Percentiles rank a stretch among this genome's conserved stretches.
These are phyloP conservation scores for Ilyonectria robusta DNA, from an alignment of 2,329 filamentous ascomycete genomes.

Conservation along the genomic window DNA sequence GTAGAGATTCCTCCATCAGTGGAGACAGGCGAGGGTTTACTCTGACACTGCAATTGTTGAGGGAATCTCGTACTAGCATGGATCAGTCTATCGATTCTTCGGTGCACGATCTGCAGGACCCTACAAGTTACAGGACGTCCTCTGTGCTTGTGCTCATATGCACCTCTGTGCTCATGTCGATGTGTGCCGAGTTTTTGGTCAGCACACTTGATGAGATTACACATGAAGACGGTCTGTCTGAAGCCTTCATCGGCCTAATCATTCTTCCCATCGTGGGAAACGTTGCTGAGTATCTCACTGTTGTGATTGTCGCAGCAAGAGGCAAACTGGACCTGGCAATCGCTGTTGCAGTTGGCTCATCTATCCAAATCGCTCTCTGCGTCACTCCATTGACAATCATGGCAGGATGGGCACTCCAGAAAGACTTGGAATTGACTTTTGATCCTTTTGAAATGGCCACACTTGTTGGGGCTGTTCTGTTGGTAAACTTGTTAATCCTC, in stretches of 20 bases:
- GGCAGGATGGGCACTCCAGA: conserved; percentile 69
- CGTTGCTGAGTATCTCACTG: conserved; percentile 74
- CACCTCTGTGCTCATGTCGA: conserved; percentile 69
- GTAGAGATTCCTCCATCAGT: conserved; percentile 41
- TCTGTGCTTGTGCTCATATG: conserved; percentile 65
- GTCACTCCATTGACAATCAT: conserved; percentile 73
- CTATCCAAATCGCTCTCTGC: conserved; percentile 74
- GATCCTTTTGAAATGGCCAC: conserved; percentile 82
- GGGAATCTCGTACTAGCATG: neutral
- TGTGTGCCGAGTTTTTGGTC: conserved; percentile 74
- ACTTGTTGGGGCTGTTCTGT: conserved; percentile 77
- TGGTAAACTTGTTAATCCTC: conserved; percentile 81
- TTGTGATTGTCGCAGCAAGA: conserved; percentile 70
- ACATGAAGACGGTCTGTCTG: conserved; percentile 61
- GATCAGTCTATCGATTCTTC: conserved; percentile 6
- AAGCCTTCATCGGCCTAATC: conserved; percentile 73
- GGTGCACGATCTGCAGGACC: neutral
- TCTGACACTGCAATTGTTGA: conserved; percentile 27
- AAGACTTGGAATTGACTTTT: conserved; percentile 77
- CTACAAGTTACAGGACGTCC: conserved; percentile 51
- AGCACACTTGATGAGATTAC: conserved; percentile 71
- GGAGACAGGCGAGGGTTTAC: conserved; percentile 29
- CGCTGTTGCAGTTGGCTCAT: conserved; percentile 71
- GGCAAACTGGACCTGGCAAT: conserved; percentile 75
- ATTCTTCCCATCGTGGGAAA: conserved; percentile 75